phyloP scores from a whole-genome alignment of 805 yeast genomes.

The Isabelozyma heimii region DNA sequence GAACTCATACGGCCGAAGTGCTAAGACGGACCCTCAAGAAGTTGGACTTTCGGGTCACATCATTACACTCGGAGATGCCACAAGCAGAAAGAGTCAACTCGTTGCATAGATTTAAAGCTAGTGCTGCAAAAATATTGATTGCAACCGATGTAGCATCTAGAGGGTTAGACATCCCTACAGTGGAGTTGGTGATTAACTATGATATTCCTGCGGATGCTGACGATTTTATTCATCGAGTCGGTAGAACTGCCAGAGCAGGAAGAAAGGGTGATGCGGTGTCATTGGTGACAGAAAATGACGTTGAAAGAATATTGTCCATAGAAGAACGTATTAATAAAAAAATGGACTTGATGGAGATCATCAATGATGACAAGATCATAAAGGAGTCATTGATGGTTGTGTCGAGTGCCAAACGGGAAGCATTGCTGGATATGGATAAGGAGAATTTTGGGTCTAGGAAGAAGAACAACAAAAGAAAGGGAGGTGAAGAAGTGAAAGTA shows the following conservation, averaged over 20 bases:
- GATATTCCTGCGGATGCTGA: constrained; percentile 97
- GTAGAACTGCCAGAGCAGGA: constrained; percentile 99
- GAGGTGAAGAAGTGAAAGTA: constrained; percentile 8
- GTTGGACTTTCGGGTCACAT: constrained; percentile 77
- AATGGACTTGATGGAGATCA: constrained; percentile 70
- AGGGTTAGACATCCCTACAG: constrained; percentile 95
- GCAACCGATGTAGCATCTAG: constrained; percentile 98
- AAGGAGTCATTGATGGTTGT: constrained; percentile 66
- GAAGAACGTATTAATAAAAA: constrained; percentile 80
- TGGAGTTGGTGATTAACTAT: constrained; percentile 83
- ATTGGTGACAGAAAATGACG: constrained; percentile 82
- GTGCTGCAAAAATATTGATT: constrained; percentile 86
- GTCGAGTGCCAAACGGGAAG: constrained; percentile 84
- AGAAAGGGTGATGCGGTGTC: constrained; percentile 80
- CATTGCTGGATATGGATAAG: constrained; percentile 89
- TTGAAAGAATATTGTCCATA: constrained; percentile 75
- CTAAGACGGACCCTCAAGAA: constrained; percentile 72
- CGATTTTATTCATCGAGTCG: constrained; percentile 94
- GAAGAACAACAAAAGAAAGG: constrained; percentile 47
- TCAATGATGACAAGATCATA: constrained; percentile 76
- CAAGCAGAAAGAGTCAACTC: constrained; percentile 90
- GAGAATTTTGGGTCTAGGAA: constrained; percentile 81
- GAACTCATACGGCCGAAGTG: constrained; percentile 87
- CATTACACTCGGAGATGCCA: constrained; percentile 92
- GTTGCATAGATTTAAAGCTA: constrained; percentile 87